These are phyloP conservation scores for Schizosaccharomyces pombe DNA, from an alignment of 805 yeast species.

Conservation along the genomic window DNA sequence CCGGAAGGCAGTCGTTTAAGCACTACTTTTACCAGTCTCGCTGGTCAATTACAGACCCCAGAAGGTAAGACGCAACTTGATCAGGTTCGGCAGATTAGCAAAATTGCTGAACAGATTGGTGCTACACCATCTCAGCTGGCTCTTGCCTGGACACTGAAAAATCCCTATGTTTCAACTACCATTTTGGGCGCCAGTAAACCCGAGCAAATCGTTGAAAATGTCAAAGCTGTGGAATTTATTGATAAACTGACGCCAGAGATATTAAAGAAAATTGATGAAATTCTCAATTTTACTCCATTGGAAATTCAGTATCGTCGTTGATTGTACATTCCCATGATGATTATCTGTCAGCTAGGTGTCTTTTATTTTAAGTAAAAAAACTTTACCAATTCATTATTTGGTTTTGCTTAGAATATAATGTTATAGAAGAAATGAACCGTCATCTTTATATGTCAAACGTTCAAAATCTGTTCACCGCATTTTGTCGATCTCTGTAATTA, in stretches of 20 bases:
- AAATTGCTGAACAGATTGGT: conserved; percentile 13
- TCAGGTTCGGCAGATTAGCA: conserved; percentile 11
- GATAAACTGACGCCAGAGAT: conserved; percentile 13
- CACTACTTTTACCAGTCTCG: conserved; percentile 6
- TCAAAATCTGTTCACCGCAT: too few species aligned
- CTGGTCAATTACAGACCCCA: conserved; percentile 10
- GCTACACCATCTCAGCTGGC: conserved; percentile 15
- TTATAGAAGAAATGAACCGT: too few species aligned
- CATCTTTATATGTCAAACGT: too few species aligned
- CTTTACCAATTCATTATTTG: too few species aligned
- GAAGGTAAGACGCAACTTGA: conserved; percentile 12
- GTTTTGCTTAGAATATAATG: too few species aligned
- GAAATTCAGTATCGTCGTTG: background rate
- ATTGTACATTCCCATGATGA: too few species aligned
- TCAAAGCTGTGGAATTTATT: conserved; percentile 14
- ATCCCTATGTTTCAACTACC: conserved; percentile 15
- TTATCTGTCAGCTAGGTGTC: too few species aligned
- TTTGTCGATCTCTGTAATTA: too few species aligned
- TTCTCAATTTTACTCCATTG: conserved; percentile 3
- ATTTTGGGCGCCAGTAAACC: conserved; percentile 15
- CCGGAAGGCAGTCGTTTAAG: conserved; percentile 12
- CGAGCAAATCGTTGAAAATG: conserved; percentile 14
- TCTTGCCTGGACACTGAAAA: conserved; percentile 15
- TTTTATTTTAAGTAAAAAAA: too few species aligned
- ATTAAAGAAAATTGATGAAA: conserved; percentile 13